Conservation (phyloP, 2,329 filamentous ascomycete genomes). For the Cercospora sp. region DNA sequence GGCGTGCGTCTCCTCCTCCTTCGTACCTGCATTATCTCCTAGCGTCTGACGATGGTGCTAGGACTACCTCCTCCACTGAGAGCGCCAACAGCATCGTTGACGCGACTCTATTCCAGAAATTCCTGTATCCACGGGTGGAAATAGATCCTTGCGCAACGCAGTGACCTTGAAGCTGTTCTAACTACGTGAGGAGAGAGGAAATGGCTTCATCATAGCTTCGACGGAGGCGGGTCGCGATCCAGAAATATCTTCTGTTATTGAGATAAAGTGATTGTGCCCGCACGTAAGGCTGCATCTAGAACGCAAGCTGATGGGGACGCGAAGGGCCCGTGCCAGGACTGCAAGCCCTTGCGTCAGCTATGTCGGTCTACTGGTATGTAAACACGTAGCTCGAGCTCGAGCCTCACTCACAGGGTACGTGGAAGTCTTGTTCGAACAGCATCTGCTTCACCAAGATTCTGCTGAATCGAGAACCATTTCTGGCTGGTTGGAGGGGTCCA, state of each 20-base stretch:
- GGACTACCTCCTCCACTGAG: too few relatives aligned
- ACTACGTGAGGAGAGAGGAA: too few relatives aligned
- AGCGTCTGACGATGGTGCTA: neutral
- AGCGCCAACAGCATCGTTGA: too few relatives aligned
- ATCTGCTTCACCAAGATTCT: neutral
- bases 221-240: too few relatives aligned
- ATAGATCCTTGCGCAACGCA: too few relatives aligned
- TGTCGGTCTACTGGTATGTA: neutral
- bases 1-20: neutral
- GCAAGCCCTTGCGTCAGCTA: neutral
- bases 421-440: neutral
- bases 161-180: too few relatives aligned
- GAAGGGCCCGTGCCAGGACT: neutral
- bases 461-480: neutral
- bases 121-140: too few relatives aligned
- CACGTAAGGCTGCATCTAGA: too few relatives aligned
- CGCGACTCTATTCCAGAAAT: too few relatives aligned
- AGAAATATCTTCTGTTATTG: too few relatives aligned
- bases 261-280: too few relatives aligned
- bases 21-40: neutral
- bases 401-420: neutral
- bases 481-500: neutral
- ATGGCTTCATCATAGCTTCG: too few relatives aligned
- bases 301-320: neutral
- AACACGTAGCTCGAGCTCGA: neutral